Evolutionary conservation across 2,329 filamentous ascomycete genomes (phyloP), one percentile per base, ranked within the genome.

Genomic region (Phyllosticta citriasiana): DNA sequence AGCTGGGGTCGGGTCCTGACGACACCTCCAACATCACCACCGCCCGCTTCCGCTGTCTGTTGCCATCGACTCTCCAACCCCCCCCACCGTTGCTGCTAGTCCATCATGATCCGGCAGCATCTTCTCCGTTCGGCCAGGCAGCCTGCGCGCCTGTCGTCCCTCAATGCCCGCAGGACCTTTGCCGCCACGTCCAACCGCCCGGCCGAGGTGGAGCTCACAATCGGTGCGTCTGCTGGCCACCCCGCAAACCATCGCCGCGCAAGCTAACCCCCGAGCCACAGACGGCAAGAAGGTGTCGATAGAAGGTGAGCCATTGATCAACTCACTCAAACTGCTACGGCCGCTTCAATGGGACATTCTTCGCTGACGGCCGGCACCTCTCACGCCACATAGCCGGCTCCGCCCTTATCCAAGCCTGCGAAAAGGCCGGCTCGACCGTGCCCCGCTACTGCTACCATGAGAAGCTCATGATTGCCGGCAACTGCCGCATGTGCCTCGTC

Each of bases 371-470:
- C 59, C 55, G 40, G 19, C 55, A 73, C 68, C 72, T 66, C 64
- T 64, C 62, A 64, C 64, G 35, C 33, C 71, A 76, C 75, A 76
- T 74, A 96, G 93, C 93, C 78, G 93, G 93, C 67, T 94, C 94
- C 70, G 93, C 94, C 72, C 84, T 99, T 71, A 99, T 99, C 75
- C 94, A 99, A 81, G 94, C 94, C 73, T 99, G 94, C 81, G 94
- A 99, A 80, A 97, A 99, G 81, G 94, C 93, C 66, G 94, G 94
- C 72, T 84, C 82, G 67, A 94, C 88, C 65, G 83, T 97, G 72
- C 93, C 93, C 69, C 91, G 92, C 90, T 97, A 96, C 79, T 97
- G 93, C 80, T 97, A 97, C 79, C 93, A 97, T 84, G 93, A 97
- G 88, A 97, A 99, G 80, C 84, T 99, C 69, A 91, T 96, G 88